Percentiles rank a stretch among this genome's conserved stretches.
These are phyloP conservation scores for Pascua sp. DNA, from an alignment of 1,284 basidiomycete species.

Conservation along the genomic window DNA sequence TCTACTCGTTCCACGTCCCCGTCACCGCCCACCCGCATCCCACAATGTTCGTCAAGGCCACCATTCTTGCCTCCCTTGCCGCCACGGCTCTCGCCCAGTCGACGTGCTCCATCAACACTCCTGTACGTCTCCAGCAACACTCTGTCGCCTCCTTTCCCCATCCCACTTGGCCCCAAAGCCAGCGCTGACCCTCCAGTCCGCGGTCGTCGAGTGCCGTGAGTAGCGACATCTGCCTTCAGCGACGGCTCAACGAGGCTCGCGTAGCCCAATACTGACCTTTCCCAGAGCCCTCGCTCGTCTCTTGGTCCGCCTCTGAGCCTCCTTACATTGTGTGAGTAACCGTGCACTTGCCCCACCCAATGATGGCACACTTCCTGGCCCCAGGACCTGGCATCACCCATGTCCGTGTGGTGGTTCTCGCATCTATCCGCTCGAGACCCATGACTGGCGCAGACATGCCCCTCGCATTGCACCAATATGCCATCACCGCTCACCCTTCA, in stretches of 20 bases:
- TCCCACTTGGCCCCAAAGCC: too few relatives aligned
- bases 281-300: slow-evolving; percentile 36
- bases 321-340: slow-evolving; percentile 45
- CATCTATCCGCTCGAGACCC: background rate
- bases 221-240: background rate
- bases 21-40: slow-evolving; percentile 2
- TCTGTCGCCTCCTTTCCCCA: too few relatives aligned
- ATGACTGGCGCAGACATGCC: background rate
- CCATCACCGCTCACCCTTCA: slow-evolving; percentile 10
- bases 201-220: slow-evolving; percentile 43
- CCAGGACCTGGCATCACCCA: too few relatives aligned
- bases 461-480: too few relatives aligned
- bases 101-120: slow-evolving; percentile 35
- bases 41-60: slow-evolving; percentile 31
- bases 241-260: too few relatives aligned
- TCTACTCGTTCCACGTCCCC: background rate
- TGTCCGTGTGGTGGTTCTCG: background rate
- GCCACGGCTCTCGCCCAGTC: slow-evolving; percentile 30
- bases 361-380: too few relatives aligned
- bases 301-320: slow-evolving; percentile 31
- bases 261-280: slow-evolving; percentile 5
- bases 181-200: slow-evolving; percentile 19
- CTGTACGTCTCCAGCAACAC: slow-evolving; percentile 40
- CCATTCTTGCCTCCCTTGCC: slow-evolving; percentile 27
- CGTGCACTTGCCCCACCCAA: too few relatives aligned